phyloP scores from a whole-genome alignment of 2,329 filamentous ascomycete species.

The Raffaelea arxii region DNA sequence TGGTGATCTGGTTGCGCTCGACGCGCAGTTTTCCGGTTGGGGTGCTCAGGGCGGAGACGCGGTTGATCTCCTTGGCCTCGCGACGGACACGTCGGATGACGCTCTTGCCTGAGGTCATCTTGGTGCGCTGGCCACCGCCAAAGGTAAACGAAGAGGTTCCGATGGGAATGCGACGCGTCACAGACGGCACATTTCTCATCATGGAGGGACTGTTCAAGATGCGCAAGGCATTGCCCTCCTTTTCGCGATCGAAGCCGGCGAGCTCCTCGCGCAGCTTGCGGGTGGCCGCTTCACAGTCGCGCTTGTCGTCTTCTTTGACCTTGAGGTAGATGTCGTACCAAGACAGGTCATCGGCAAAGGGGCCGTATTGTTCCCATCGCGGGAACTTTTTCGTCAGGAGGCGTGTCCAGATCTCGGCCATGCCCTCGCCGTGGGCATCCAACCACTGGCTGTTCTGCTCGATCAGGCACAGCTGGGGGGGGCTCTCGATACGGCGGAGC shows the following conservation, averaged over 20 bases:
- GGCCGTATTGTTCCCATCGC: constrained; percentile 50
- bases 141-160: constrained; percentile 25
- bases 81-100: constrained; percentile 47
- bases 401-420: constrained; percentile 64
- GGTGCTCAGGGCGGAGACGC: constrained; percentile 35
- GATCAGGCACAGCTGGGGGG: constrained; percentile 63
- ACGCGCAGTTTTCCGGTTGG: constrained; percentile 24
- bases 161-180: constrained; percentile 8
- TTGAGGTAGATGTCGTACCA: constrained; percentile 68
- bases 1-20: constrained; percentile 29
- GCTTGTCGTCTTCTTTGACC: constrained; percentile 50
- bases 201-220: constrained; percentile 39
- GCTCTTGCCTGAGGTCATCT: constrained; percentile 38
- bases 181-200: constrained; percentile 21
- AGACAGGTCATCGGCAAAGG: constrained; percentile 52
- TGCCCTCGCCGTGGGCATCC: constrained; percentile 53
- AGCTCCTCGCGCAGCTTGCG: constrained; percentile 47
- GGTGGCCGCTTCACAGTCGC: constrained; percentile 45
- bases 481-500: constrained; percentile 60
- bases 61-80: constrained; percentile 44
- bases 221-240: constrained; percentile 45
- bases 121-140: constrained; percentile 39
- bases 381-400: constrained; percentile 74
- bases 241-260: constrained; percentile 46
- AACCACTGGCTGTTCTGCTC: constrained; percentile 73